Percentiles rank a stretch among this genome's conserved stretches.
Conservation (phyloP, 2,329 filamentous ascomycete species). For the Helotiales sp. region DNA sequence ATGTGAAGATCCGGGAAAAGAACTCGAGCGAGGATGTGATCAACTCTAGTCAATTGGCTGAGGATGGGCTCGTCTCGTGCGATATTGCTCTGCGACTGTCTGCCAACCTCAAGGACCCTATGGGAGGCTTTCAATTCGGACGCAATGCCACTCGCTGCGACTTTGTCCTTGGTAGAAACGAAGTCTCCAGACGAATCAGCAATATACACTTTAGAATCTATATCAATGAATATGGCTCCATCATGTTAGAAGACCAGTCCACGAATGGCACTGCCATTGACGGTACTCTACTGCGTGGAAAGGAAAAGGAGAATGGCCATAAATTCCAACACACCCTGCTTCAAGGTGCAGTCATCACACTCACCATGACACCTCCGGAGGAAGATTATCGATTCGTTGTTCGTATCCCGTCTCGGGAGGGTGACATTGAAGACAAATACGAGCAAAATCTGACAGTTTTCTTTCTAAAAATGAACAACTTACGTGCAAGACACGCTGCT, state of each 20-base stretch:
- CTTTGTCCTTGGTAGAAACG: constrained; percentile 67
- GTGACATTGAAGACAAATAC: constrained; percentile 68
- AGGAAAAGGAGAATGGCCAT: constrained; percentile 50
- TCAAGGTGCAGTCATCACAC: constrained; percentile 41
- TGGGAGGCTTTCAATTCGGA: constrained; percentile 83
- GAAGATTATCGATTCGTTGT: constrained; percentile 81
- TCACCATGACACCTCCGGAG: constrained; percentile 42
- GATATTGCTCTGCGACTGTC: constrained; percentile 85
- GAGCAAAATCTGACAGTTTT: constrained; percentile 72
- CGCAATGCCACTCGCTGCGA: constrained; percentile 76
- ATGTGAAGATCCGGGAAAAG: constrained; percentile 35
- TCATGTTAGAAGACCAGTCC: constrained; percentile 93
- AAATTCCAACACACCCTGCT: constrained; percentile 43
- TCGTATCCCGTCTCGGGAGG: constrained; percentile 78
- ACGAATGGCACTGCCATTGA: constrained; percentile 97
- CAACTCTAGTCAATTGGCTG: constrained; percentile 30
- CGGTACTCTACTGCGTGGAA: constrained; percentile 65
- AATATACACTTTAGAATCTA: constrained; percentile 97
- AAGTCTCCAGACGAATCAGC: constrained; percentile 77
- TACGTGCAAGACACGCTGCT: constrained; percentile 24
- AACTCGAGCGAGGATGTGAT: constrained; percentile 14
- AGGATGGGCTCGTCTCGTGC: constrained; percentile 38
- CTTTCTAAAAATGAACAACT: constrained; percentile 49
- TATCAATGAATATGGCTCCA: constrained; percentile 79
- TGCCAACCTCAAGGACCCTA: constrained; percentile 68